Percentiles rank a stretch among this genome's conserved stretches.
Conservation (phyloP, 1,284 basidiomycete genomes). For the Athelia sp. region DNA sequence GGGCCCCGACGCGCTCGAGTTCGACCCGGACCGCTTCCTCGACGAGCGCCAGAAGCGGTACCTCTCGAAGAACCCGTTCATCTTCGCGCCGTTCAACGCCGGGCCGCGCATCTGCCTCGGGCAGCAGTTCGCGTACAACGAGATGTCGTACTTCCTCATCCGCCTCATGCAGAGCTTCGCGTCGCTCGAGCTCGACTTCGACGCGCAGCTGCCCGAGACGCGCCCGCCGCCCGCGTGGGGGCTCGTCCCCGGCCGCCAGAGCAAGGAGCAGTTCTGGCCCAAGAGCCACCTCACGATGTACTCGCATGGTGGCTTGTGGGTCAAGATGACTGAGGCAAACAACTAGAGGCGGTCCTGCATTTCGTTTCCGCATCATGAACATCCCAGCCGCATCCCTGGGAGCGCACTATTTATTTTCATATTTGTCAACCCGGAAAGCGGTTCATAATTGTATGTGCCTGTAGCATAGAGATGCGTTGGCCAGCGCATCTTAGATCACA, state of each 20-base stretch:
- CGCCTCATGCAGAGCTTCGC: slow-evolving; percentile 38
- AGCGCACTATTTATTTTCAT: too few species aligned
- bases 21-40: slow-evolving; percentile 49
- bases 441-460: too few species aligned
- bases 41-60: slow-evolving; percentile 36
- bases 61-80: slow-evolving; percentile 34
- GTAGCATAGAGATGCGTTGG: too few species aligned
- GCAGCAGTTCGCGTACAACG: slow-evolving; percentile 45
- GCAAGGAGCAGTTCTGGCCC: slow-evolving; percentile 29
- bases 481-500: too few species aligned
- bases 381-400: too few species aligned
- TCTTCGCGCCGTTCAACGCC: slow-evolving; percentile 41
- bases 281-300: slow-evolving; percentile 35
- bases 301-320: slow-evolving; percentile 20
- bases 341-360: too few species aligned
- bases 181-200: slow-evolving; percentile 27
- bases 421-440: too few species aligned
- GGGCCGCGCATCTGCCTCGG: slow-evolving; percentile 45
- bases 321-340: background rate
- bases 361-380: too few species aligned
- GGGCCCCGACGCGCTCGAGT: slow-evolving; percentile 34
- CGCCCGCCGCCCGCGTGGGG: slow-evolving; percentile 28
- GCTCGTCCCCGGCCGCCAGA: slow-evolving; percentile 25
- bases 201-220: slow-evolving; percentile 27
- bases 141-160: slow-evolving; percentile 38